A percentile compares a stretch with the other conserved stretches of the same genome.
phyloP scores from a whole-genome alignment of 345 rosid species.

The Iberis pinnata region DNA sequence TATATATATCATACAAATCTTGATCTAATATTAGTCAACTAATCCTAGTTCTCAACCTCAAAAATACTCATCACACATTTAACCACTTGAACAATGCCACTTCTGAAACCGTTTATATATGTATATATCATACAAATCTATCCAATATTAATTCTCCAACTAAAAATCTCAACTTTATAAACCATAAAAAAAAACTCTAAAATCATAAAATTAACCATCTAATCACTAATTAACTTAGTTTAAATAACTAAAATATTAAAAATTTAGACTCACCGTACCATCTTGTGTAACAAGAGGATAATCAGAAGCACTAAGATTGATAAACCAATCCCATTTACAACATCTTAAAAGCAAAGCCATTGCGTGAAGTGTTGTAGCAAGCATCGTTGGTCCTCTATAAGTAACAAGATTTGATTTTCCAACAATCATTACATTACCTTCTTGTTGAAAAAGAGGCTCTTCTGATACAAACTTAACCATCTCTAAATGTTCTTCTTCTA shows the following conservation, averaged over 20 bases:
- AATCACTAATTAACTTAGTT: background rate
- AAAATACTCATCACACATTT: no score
- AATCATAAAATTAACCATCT: background rate
- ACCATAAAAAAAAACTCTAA: no score
- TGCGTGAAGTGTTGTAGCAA: constrained; percentile 76
- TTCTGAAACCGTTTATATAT: no score
- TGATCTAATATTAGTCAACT: no score
- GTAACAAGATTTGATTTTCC: constrained; percentile 76
- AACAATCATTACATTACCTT: constrained; percentile 75
- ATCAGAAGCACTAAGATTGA: constrained; percentile 97
- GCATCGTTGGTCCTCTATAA: constrained; percentile 93
- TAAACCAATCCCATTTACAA: constrained; percentile 93
- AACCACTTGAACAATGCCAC: no score
- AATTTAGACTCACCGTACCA: constrained; percentile 86
- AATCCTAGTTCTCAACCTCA: no score
- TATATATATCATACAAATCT: no score
- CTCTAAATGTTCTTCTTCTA: constrained; percentile 45
- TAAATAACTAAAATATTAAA: background rate
- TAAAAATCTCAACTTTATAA: no score
- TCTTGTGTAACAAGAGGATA: constrained; percentile 88
- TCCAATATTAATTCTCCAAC: no score
- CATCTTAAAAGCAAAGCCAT: constrained; percentile 66
- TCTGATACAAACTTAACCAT: constrained; percentile 46
- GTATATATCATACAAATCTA: no score
- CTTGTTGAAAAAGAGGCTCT: constrained; percentile 44